Percentiles rank a stretch among this genome's conserved stretches.
These are phyloP conservation scores for Didymella keratinophila DNA, from an alignment of 2,329 filamentous ascomycete genomes.

Conservation along the genomic window DNA sequence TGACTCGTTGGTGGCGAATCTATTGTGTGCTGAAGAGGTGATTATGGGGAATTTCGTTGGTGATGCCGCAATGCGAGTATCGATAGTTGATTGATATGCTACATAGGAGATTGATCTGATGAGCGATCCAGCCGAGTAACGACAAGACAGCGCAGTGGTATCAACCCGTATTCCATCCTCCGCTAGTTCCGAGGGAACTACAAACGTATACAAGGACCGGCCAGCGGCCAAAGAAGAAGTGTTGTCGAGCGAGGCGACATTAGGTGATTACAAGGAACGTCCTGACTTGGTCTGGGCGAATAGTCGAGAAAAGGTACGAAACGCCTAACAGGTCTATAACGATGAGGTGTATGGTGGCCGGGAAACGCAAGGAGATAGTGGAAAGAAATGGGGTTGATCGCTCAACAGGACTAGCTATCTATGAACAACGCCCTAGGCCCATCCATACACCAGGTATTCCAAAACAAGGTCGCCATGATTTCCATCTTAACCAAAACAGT, in stretches of 20 bases:
- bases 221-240: constrained; percentile 14
- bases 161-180: constrained; percentile 8
- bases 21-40: neutral
- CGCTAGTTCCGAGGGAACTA: constrained; percentile 3
- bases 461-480: constrained; percentile 17
- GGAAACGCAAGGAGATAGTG: constrained; percentile 24
- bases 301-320: constrained; percentile 10
- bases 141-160: constrained; percentile 17
- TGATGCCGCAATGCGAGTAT: constrained; percentile 14
- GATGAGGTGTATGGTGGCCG: constrained; percentile 11
- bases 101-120: constrained; percentile 18
- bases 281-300: constrained; percentile 14
- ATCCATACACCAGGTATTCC: constrained; percentile 15
- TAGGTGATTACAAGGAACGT: constrained; percentile 23
- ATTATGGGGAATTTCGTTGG: neutral
- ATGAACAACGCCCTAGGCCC: constrained; percentile 17
- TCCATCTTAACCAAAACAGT: constrained; percentile 29
- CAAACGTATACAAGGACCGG: constrained; percentile 19
- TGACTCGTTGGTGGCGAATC: neutral
- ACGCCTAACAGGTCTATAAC: constrained; percentile 17
- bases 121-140: constrained; percentile 17
- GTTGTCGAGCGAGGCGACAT: constrained; percentile 14
- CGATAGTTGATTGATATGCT: constrained; percentile 13
- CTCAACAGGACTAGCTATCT: constrained; percentile 26
- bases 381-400: constrained; percentile 25